A percentile compares a stretch with the other conserved stretches of the same genome.
Evolutionary conservation across 768 basidiomycete species (phyloP).

Genomic region (Suillus subluteus): DNA sequence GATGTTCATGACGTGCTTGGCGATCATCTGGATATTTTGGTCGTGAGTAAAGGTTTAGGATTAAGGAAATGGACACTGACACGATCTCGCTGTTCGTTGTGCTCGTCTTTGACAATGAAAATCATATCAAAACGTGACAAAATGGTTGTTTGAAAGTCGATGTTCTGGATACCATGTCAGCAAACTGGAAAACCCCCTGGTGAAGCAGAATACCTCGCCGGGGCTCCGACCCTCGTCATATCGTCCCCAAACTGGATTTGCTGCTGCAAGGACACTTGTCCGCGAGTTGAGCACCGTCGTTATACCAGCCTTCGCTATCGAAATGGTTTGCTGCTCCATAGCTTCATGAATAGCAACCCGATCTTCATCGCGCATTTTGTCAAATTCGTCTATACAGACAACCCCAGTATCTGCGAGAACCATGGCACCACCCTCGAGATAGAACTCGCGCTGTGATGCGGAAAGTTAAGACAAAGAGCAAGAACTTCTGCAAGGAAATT

Average conservation of each 20-base stretch:
- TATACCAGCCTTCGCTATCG: conserved; percentile 98
- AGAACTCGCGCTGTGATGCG: conserved; percentile 84
- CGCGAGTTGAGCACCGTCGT: conserved; percentile 96
- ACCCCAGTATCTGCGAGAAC: conserved; percentile 98
- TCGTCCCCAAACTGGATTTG: conserved; percentile 96
- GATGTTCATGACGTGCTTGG: conserved; percentile 97
- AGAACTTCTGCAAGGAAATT: neutral
- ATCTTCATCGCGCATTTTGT: conserved; percentile 99
- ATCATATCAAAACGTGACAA: conserved; percentile 99
- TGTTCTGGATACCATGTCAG: conserved; percentile 54
- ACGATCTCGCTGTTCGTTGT: conserved; percentile 91
- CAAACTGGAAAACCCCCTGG: neutral
- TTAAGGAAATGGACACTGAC: conserved; percentile 44
- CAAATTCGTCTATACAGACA: conserved; percentile 99
- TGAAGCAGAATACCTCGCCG: conserved; percentile 65
- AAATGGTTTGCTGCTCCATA: conserved; percentile 99
- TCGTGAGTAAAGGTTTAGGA: neutral
- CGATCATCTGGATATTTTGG: conserved; percentile 70
- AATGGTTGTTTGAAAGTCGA: conserved; percentile 98
- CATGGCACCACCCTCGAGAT: conserved; percentile 99
- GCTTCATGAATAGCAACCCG: conserved; percentile 99
- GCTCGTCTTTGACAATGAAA: conserved; percentile 98
- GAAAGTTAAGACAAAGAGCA: conserved; percentile 11
- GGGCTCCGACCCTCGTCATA: conserved; percentile 97
- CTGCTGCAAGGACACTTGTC: conserved; percentile 94